Conservation (phyloP, 306 rosid species). For the Psophocarpus tetragonolobus region DNA sequence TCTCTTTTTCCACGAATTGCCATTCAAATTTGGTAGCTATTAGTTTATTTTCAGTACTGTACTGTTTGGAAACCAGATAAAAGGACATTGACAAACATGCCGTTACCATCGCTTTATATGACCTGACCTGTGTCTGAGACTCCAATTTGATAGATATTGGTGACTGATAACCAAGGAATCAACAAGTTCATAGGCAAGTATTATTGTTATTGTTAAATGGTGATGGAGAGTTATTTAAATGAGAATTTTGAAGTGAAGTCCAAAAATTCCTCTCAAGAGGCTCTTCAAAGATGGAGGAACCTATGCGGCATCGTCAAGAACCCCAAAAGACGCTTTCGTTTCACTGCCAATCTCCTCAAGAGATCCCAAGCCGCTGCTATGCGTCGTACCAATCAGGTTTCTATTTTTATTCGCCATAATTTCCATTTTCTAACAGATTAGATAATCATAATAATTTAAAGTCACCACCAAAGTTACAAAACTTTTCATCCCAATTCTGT, state of each 20-base stretch:
- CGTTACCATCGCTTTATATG: background rate
- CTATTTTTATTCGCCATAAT: background rate
- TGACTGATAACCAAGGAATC: background rate
- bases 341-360: conserved; percentile 82
- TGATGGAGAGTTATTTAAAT: conserved; percentile 62
- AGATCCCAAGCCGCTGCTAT: conserved; percentile 74
- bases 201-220: background rate
- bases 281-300: conserved; percentile 74
- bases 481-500: too few species aligned
- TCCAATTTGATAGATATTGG: background rate
- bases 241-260: conserved; percentile 67
- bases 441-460: too few species aligned
- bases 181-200: background rate
- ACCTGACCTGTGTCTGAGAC: background rate
- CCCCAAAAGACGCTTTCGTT: conserved; percentile 79
- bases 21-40: background rate
- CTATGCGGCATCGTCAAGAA: conserved; percentile 69
- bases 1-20: conserved; percentile 26
- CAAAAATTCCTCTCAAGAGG: conserved; percentile 70
- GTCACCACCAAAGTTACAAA: too few species aligned
- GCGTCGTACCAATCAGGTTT: conserved; percentile 79
- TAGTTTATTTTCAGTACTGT: background rate
- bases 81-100: background rate
- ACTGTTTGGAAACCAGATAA: background rate
- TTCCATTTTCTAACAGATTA: too few species aligned